These are phyloP conservation scores for Hanseniaspora hatyaiensis DNA, from an alignment of 805 yeast species.

Conservation along the genomic window DNA sequence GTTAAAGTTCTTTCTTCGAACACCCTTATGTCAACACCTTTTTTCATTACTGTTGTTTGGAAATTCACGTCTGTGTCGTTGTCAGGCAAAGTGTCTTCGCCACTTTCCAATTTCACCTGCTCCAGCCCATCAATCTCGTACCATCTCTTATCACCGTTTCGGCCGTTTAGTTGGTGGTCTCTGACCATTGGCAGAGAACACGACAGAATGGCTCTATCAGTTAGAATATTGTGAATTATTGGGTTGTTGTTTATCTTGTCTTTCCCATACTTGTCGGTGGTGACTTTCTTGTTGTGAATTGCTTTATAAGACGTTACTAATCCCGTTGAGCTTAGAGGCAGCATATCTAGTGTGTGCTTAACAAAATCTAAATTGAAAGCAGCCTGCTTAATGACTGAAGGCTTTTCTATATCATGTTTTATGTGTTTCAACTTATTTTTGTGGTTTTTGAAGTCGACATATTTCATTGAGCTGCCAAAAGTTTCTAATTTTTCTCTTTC, in stretches of 20 bases:
- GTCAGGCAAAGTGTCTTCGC: background rate
- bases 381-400: slow-evolving; percentile 37
- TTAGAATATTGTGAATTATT: slow-evolving; percentile 72
- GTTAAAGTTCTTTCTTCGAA: slow-evolving; percentile 22
- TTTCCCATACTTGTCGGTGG: slow-evolving; percentile 30
- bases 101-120: slow-evolving; percentile 4
- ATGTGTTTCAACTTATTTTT: too few species aligned
- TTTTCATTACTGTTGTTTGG: slow-evolving; percentile 63
- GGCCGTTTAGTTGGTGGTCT: slow-evolving; percentile 18
- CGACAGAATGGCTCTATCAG: slow-evolving; percentile 83
- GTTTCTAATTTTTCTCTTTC: background rate
- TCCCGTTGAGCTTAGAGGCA: slow-evolving; percentile 59
- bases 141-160: slow-evolving; percentile 19
- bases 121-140: slow-evolving; percentile 17
- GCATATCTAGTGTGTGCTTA: slow-evolving; percentile 39
- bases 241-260: slow-evolving; percentile 46
- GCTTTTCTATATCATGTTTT: slow-evolving; percentile 17
- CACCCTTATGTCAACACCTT: slow-evolving; percentile 43
- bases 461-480: slow-evolving; percentile 17
- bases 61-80: slow-evolving; percentile 20
- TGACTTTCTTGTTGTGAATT: slow-evolving; percentile 34
- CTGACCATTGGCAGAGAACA: slow-evolving; percentile 71
- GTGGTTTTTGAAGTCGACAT: slow-evolving; percentile 18
- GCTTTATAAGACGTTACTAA: slow-evolving; percentile 73
- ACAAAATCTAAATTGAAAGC: slow-evolving; percentile 55